Percentiles rank a stretch among this genome's conserved stretches.
phyloP scores from a whole-genome alignment of 306 rosid genomes.

The Malus fusca region DNA sequence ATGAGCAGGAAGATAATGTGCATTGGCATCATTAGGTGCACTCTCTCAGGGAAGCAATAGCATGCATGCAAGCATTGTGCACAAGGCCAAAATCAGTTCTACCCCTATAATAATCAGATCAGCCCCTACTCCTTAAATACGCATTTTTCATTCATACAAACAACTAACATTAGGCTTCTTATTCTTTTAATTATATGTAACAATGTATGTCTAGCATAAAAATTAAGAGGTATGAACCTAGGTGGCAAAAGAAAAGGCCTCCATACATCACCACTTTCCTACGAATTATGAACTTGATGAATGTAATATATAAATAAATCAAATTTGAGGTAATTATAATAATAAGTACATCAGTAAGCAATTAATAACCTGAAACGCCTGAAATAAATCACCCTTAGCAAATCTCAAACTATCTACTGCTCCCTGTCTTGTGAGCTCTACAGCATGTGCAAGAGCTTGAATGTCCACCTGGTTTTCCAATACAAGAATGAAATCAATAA shows the following conservation, averaged over 20 bases:
- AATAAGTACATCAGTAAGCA: background rate
- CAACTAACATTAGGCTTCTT: background rate
- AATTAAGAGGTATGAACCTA: background rate
- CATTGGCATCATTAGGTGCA: background rate
- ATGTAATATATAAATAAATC: background rate
- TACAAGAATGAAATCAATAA: conserved; percentile 18
- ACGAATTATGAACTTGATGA: background rate
- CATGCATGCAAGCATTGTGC: background rate
- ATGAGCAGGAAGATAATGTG: background rate
- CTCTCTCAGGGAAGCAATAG: background rate
- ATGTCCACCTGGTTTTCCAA: conserved; percentile 76
- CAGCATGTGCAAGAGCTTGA: conserved; percentile 99
- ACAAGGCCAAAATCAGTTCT: background rate
- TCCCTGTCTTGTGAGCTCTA: conserved; percentile 95
- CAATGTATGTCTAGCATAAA: background rate
- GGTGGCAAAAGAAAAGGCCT: background rate
- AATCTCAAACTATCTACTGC: conserved; percentile 96
- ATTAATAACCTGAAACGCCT: conserved; percentile 84
- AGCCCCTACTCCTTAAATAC: background rate
- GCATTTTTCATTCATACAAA: background rate
- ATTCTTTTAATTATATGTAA: background rate
- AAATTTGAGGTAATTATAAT: background rate
- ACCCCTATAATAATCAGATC: background rate
- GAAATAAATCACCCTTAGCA: conserved; percentile 83
- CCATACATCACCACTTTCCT: background rate